Base-by-base conservation (phyloP, 2,329 filamentous ascomycete species). In the Curvularia sp. region DNA sequence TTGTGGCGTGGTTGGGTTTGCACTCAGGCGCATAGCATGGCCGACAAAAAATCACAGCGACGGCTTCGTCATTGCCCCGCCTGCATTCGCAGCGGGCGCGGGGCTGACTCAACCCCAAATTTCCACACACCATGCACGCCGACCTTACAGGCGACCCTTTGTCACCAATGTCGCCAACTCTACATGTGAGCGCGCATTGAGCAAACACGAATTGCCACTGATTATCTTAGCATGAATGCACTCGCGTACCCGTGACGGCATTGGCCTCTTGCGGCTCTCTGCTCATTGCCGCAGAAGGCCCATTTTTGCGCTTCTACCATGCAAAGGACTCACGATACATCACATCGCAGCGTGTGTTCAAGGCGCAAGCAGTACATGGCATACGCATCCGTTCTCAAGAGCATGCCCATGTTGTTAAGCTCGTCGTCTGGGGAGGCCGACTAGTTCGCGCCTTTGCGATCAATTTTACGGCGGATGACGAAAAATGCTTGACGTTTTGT, bases 281-380 rank as follows among this genome's bases (percentile, higher is more conserved):
- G 55, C 61, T 82, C 18, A 66, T 82, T 38, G 72, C 77, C 28
- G 81, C 78, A 26, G 77, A 82, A 66, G 81, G 81, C 26, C 73
- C 75, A n/a, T 72, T 71, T 56, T 53, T 83, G 48, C 74, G 68
- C 41, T 73, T 79, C 44, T 80, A 81, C 63, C 55, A 72, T 47
- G 62, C 67, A 44, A 57, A 65, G 30, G 61, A 63, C 33, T 69
- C 65, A 18, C 60, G 61, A 15, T 70, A 63, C 49, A 57, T 77
- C 18, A 53, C 59, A 8, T 69, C 72, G 49, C 70, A 84, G 49
- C 75, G 76, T 24, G 77, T 92, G 30, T 93, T 95, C 69, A 69
- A 77, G 15, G 82, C 82, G n/a, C 90, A 94, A 72, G 80, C 86
- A 3, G 86, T 95, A 50, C 92, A 95, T 75, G 91, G 91, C 2